Evolutionary conservation across 75 land plant genomes (phyloP).

Genomic region (Cunninghamia lanceolata): DNA sequence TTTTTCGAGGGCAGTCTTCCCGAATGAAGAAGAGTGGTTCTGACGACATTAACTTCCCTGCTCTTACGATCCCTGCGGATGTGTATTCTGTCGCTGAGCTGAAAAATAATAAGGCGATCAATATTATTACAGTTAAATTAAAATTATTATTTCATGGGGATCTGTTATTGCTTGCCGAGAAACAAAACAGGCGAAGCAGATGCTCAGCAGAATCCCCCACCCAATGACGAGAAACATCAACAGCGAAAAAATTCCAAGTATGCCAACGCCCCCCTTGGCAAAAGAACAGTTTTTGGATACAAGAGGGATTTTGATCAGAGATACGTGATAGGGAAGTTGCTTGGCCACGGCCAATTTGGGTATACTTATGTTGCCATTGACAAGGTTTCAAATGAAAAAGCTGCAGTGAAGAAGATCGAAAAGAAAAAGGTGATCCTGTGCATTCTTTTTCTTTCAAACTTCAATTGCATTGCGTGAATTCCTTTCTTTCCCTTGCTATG

Average conservation of each 20-base stretch:
- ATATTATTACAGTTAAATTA: neutral
- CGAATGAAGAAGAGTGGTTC: neutral
- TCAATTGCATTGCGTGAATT: neutral
- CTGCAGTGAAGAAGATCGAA: constrained; percentile 27
- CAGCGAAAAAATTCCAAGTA: neutral
- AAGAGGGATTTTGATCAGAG: constrained; percentile 19
- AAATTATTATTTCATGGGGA: neutral
- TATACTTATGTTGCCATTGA: constrained; percentile 31
- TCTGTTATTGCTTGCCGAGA: neutral
- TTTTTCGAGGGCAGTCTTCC: neutral
- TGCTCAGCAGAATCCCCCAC: neutral
- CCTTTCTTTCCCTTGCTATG: neutral
- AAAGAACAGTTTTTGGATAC: constrained; percentile 20
- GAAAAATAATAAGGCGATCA: neutral
- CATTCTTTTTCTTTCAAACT: neutral
- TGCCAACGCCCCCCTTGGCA: constrained; percentile 16
- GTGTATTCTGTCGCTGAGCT: neutral
- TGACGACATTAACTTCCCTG: neutral
- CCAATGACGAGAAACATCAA: neutral
- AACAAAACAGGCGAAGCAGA: neutral
- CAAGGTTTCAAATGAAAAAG: constrained; percentile 15
- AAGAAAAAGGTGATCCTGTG: constrained; percentile 19
- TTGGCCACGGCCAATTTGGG: constrained; percentile 33
- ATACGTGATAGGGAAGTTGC: constrained; percentile 20
- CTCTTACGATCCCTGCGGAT: neutral